These are phyloP conservation scores for Calonectria ilicicola DNA, from an alignment of 2,329 filamentous ascomycete genomes.

Conservation along the genomic window DNA sequence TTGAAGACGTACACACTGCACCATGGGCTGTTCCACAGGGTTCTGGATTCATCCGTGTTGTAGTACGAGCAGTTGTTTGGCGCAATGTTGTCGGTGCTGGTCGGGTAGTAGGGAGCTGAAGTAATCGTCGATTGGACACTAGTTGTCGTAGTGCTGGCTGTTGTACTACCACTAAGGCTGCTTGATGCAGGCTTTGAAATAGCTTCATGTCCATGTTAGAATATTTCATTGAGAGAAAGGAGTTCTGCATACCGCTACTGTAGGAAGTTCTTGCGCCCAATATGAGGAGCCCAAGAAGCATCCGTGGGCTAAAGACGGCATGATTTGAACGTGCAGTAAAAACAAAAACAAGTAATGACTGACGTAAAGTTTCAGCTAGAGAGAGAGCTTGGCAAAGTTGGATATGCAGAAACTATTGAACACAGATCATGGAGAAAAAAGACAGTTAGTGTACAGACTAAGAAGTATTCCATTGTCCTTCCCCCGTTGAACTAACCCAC, in stretches of 20 bases:
- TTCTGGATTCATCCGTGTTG: background rate
- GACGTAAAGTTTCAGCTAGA: background rate
- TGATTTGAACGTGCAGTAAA: background rate
- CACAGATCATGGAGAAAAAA: background rate
- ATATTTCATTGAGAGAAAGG: background rate
- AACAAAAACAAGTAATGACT: background rate
- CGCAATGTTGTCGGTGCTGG: background rate
- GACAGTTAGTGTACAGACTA: background rate
- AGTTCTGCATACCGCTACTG: background rate
- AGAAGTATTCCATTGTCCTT: background rate
- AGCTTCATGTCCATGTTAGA: background rate
- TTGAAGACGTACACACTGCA: constrained; percentile 1
- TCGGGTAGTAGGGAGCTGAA: background rate
- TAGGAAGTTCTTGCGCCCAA: background rate
- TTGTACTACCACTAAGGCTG: background rate
- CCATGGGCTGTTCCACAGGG: background rate
- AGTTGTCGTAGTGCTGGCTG: background rate
- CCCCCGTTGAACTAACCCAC: too few relatives aligned
- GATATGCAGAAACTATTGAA: background rate
- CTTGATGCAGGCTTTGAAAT: background rate
- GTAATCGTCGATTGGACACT: background rate
- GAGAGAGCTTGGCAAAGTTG: background rate
- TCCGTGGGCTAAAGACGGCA: background rate
- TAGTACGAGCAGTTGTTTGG: constrained; percentile 2
- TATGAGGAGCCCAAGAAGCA: background rate